Conservation (phyloP, 1,284 basidiomycete genomes). For the Fistulina hepatica region DNA sequence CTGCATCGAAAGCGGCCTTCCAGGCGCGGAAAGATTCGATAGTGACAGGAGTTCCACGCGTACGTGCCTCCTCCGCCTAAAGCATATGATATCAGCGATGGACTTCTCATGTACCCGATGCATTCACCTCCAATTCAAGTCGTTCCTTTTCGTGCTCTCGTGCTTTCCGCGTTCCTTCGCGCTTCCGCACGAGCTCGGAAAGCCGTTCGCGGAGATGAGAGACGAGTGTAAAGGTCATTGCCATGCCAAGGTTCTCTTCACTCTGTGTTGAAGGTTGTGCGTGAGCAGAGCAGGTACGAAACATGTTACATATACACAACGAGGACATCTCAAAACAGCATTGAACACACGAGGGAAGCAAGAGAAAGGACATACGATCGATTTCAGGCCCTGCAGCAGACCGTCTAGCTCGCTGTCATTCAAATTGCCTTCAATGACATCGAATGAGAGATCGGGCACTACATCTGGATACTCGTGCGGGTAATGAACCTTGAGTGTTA, state of each 20-base stretch:
- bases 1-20: conserved; percentile 70
- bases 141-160: conserved; percentile 66
- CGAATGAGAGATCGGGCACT: conserved; percentile 66
- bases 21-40: conserved; percentile 71
- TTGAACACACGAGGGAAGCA: not conserved
- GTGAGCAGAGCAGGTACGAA: too few species aligned
- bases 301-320: not conserved
- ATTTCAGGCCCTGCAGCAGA: conserved; percentile 50
- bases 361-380: conserved; percentile 41
- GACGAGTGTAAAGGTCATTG: conserved; percentile 94
- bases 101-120: not conserved
- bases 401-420: conserved; percentile 44
- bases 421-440: conserved; percentile 59
- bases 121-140: conserved; percentile 58
- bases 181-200: conserved; percentile 47
- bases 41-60: conserved; percentile 86
- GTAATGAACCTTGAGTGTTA: conserved; percentile 59
- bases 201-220: conserved; percentile 79
- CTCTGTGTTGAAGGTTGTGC: conserved; percentile 60
- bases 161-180: conserved; percentile 45
- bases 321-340: too few species aligned
- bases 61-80: conserved; percentile 82
- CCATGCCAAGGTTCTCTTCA: conserved; percentile 88
- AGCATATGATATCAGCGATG: not conserved
- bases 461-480: conserved; percentile 37